Conservation (phyloP, 129 eudicot species). For the Flaveria brownii region DNA sequence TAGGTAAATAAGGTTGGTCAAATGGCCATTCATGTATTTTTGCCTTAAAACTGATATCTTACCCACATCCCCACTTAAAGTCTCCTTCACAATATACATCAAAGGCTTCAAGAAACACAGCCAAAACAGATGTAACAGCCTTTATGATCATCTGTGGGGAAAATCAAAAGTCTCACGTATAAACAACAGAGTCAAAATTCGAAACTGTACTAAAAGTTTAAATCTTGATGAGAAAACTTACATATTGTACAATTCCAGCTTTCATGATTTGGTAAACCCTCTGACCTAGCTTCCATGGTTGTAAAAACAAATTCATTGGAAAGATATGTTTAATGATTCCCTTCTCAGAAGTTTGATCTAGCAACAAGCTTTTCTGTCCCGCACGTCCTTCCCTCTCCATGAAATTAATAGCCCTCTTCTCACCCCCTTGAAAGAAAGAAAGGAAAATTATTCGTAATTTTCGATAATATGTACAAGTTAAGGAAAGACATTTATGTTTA, state of each 20-base stretch:
- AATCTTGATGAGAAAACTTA: constrained; percentile 44
- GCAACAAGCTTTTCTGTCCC: constrained; percentile 55
- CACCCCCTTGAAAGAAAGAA: constrained; percentile 67
- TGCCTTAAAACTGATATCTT: constrained; percentile 26
- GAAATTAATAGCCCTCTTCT: constrained; percentile 72
- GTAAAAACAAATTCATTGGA: constrained; percentile 68
- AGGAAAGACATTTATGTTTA: neutral
- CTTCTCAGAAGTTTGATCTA: constrained; percentile 66
- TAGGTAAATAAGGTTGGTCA: neutral
- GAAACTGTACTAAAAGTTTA: constrained; percentile 11
- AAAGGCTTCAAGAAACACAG: constrained; percentile 84
- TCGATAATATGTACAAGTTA: neutral
- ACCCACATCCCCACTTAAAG: constrained; percentile 90
- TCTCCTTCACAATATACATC: constrained; percentile 96
- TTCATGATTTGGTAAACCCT: constrained; percentile 94
- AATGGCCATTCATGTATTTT: neutral
- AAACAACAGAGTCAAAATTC: neutral
- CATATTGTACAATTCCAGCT: constrained; percentile 95
- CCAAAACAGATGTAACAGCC: constrained; percentile 70
- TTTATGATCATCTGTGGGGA: constrained; percentile 81
- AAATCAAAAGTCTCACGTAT: constrained; percentile 11
- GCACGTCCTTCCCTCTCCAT: constrained; percentile 95
- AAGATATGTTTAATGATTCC: constrained; percentile 83
- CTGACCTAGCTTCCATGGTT: constrained; percentile 87
- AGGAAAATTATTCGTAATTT: neutral